phyloP scores from a whole-genome alignment of 192 early-diverging fungal genomes.

The Chytriomyces confervae region DNA sequence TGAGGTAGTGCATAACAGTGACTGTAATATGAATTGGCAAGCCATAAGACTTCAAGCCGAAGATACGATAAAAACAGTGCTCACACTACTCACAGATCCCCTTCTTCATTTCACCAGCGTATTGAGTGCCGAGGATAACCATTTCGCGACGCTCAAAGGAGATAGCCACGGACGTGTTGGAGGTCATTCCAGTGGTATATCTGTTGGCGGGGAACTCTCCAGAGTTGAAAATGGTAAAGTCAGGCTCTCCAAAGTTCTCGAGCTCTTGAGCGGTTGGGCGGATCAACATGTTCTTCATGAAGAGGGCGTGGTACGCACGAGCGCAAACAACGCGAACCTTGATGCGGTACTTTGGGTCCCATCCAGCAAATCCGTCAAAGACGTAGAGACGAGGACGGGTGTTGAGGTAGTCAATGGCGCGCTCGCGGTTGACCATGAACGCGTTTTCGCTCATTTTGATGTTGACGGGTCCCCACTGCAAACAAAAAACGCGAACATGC shows the following conservation, averaged over 20 bases:
- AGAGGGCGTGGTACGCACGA: slow-evolving; percentile 93
- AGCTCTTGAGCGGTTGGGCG: slow-evolving; percentile 91
- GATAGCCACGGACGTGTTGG: slow-evolving; percentile 87
- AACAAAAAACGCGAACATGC: background rate
- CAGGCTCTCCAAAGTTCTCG: slow-evolving; percentile 89
- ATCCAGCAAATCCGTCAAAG: slow-evolving; percentile 96
- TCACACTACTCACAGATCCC: slow-evolving; percentile 55
- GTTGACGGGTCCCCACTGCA: slow-evolving; percentile 94
- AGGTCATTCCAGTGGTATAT: slow-evolving; percentile 95
- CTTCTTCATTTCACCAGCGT: slow-evolving; percentile 99
- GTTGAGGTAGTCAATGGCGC: slow-evolving; percentile 95
- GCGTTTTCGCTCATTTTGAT: slow-evolving; percentile 75
- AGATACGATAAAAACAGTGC: background rate
- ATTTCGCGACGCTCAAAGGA: slow-evolving; percentile 94
- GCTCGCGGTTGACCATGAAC: slow-evolving; percentile 95
- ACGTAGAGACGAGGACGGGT: slow-evolving; percentile 91
- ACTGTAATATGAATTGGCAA: slow-evolving; percentile 49
- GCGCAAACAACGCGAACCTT: slow-evolving; percentile 96
- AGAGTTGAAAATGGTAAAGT: slow-evolving; percentile 98
- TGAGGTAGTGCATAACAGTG: slow-evolving; percentile 98
- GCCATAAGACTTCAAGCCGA: slow-evolving; percentile 1
- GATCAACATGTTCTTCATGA: slow-evolving; percentile 99
- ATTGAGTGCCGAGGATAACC: slow-evolving; percentile 98
- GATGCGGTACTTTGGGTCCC: slow-evolving; percentile 98
- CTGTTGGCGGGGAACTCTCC: slow-evolving; percentile 92